These are phyloP conservation scores for Geotrichum candidum DNA, from an alignment of 1,139 yeast genomes.

Conservation along the genomic window DNA sequence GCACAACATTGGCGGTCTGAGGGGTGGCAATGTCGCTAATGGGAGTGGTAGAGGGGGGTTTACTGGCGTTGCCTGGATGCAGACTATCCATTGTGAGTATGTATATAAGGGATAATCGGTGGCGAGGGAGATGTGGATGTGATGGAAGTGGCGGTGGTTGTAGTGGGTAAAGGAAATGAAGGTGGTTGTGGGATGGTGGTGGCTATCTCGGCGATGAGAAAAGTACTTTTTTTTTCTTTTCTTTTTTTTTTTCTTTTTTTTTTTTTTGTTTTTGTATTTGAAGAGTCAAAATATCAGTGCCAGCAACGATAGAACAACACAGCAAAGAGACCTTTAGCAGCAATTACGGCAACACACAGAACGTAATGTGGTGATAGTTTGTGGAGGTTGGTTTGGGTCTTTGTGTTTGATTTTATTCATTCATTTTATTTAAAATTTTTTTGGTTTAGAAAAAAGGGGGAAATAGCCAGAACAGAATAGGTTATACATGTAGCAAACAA, in stretches of 20 bases:
- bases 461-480: not conserved
- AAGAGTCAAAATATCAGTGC: not conserved
- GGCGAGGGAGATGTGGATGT: not conserved
- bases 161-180: not conserved
- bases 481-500: not conserved
- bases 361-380: not conserved
- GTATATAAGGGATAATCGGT: not conserved
- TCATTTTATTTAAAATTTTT: too few species aligned
- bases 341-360: not conserved
- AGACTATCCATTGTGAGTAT: conserved; percentile 5
- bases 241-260: not conserved
- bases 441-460: not conserved
- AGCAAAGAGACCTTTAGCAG: not conserved
- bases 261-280: not conserved
- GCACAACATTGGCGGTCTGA: conserved; percentile 17
- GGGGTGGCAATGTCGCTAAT: conserved; percentile 17
- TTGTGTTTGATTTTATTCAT: too few species aligned
- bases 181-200: not conserved
- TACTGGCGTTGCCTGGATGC: conserved; percentile 8
- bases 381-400: not conserved
- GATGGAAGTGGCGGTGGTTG: not conserved
- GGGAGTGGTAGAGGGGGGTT: conserved; percentile 16
- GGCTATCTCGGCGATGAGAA: not conserved
- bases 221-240: not conserved
- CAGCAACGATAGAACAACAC: not conserved